Evolutionary conservation across 768 basidiomycete genomes (phyloP).

Genomic region (Termitomyces sp.): DNA sequence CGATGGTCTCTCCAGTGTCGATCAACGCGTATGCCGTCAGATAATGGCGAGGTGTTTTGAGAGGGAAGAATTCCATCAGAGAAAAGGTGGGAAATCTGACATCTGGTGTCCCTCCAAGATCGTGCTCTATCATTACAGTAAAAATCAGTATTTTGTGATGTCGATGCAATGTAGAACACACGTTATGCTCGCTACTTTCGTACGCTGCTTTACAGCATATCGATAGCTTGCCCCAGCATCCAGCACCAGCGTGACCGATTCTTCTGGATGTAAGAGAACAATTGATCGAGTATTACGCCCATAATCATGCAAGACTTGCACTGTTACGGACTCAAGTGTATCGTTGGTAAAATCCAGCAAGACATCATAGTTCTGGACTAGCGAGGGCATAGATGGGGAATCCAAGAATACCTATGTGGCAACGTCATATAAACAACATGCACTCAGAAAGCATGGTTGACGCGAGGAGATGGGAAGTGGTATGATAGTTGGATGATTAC

Average conservation of each 20-base stretch:
- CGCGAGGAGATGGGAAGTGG: constrained; percentile 7
- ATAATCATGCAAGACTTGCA: constrained; percentile 65
- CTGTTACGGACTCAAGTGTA: constrained; percentile 57
- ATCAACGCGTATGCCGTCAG: constrained; percentile 59
- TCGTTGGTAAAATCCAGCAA: constrained; percentile 70
- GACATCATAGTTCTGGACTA: constrained; percentile 59
- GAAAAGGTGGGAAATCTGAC: constrained; percentile 60
- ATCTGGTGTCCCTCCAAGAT: constrained; percentile 63
- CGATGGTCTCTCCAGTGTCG: constrained; percentile 66
- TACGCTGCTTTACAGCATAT: constrained; percentile 63
- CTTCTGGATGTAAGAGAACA: constrained; percentile 57
- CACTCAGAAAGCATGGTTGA: constrained; percentile 6
- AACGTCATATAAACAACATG: constrained; percentile 6
- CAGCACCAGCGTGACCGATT: constrained; percentile 62
- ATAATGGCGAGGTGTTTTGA: constrained; percentile 26
- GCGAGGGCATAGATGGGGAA: constrained; percentile 49
- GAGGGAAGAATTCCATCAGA: constrained; percentile 27
- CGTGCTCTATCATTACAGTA: constrained; percentile 41
- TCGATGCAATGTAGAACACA: constrained; percentile 30
- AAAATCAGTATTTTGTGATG: neutral
- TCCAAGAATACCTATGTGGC: constrained; percentile 1
- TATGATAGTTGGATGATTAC: constrained; percentile 5
- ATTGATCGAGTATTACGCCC: constrained; percentile 50
- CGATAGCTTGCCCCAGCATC: constrained; percentile 68
- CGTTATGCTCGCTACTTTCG: constrained; percentile 69